phyloP scores from a whole-genome alignment of 1,139 yeast species.

The Debaryomyces udenii region DNA sequence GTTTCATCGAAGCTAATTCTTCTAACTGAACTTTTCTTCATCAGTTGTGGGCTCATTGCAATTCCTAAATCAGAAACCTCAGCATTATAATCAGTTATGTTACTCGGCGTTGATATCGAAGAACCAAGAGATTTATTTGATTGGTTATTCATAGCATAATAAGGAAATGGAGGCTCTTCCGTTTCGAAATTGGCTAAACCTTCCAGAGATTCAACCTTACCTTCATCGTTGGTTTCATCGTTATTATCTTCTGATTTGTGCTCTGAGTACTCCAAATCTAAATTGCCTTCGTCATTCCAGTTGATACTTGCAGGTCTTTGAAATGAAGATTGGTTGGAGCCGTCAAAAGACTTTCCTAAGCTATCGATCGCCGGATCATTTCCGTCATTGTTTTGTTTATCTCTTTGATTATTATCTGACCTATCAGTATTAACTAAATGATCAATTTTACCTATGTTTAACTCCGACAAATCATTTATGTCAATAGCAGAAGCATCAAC shows the following conservation, averaged over 20 bases:
- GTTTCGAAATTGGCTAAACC: slow-evolving; percentile 25
- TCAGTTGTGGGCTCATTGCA: slow-evolving; percentile 45
- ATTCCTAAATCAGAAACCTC: slow-evolving; percentile 51
- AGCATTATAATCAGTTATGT: slow-evolving; percentile 44
- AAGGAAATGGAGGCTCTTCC: slow-evolving; percentile 23
- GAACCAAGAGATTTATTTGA: slow-evolving; percentile 30
- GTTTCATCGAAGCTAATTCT: slow-evolving; percentile 33
- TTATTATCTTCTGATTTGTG: slow-evolving; percentile 7
- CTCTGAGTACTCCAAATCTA: slow-evolving; percentile 33
- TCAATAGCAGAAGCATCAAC: slow-evolving; percentile 28
- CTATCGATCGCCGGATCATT: slow-evolving; percentile 2
- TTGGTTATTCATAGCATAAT: slow-evolving; percentile 15
- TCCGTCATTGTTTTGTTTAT: slow-evolving; percentile 1
- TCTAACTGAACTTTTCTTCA: slow-evolving; percentile 23
- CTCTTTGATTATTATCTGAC: slow-evolving; percentile 1
- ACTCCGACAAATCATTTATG: slow-evolving; percentile 44
- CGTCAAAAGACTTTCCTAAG: slow-evolving; percentile 13
- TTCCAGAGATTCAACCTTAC: slow-evolving; percentile 1
- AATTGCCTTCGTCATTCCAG: slow-evolving; percentile 45
- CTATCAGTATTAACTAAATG: slow-evolving; percentile 35
- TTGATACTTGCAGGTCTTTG: slow-evolving; percentile 47
- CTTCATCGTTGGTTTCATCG: slow-evolving; percentile 12
- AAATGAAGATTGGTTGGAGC: slow-evolving; percentile 38
- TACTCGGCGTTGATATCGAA: slow-evolving; percentile 44
- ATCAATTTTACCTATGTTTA: slow-evolving; percentile 43